Conservation (phyloP, 164 flowering plant genomes). For the Vitis rupestris region DNA sequence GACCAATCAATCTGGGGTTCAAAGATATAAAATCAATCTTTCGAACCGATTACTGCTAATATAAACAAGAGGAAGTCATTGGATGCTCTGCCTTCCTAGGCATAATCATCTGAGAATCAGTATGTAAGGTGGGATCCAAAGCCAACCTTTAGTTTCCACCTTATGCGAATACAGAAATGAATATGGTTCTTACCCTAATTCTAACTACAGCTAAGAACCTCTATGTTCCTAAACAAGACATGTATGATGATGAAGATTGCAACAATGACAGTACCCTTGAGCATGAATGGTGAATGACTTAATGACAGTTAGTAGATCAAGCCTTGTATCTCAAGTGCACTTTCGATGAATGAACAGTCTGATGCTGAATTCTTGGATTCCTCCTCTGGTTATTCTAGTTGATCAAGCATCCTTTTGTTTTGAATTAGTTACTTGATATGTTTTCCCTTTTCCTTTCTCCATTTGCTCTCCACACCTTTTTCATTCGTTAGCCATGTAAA, state of each 20-base stretch:
- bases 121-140: constrained; percentile 36
- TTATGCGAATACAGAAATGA: constrained; percentile 35
- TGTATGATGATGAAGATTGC: constrained; percentile 25
- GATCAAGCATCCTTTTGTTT: constrained; percentile 7
- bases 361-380: constrained; percentile 15
- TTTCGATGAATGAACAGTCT: constrained; percentile 10
- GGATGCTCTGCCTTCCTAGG: constrained; percentile 35
- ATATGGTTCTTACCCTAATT: constrained; percentile 21
- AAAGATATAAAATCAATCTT: constrained; percentile 44
- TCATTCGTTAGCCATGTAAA: constrained; percentile 22
- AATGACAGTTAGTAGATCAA: constrained; percentile 15
- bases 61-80: constrained; percentile 25
- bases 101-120: constrained; percentile 23
- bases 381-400: constrained; percentile 5
- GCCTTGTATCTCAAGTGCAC: constrained; percentile 12
- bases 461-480: background rate
- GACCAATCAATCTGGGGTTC: constrained; percentile 24
- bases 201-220: constrained; percentile 22
- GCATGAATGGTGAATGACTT: constrained; percentile 9
- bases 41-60: constrained; percentile 20
- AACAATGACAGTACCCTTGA: constrained; percentile 5
- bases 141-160: constrained; percentile 40
- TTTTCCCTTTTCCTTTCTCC: constrained; percentile 1
- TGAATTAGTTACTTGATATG: constrained; percentile 2
- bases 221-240: constrained; percentile 22